Base-by-base conservation (phyloP, 1,139 yeast genomes). In the Yamadazyma jaroonii region DNA sequence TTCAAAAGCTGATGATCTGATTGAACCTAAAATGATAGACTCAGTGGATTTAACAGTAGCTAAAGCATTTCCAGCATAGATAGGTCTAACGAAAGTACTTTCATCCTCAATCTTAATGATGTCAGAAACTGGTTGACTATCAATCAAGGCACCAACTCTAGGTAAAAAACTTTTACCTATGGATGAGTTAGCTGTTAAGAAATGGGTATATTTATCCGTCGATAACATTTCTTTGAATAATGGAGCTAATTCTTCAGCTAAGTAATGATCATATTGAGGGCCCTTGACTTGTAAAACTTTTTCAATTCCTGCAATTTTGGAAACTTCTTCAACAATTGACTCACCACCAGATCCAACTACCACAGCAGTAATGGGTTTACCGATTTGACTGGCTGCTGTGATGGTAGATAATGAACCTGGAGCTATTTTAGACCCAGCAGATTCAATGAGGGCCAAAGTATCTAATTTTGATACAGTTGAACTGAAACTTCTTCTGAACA, bases 11-110 rank as follows among this genome's bases (percentile, higher is more conserved):
- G 97, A 85, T 2, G 90, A 74, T 67, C 98, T 79, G 10, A 87
- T 80, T 10, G 95, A 84, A 15, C 85, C 67, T 44, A 92, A 65
- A 39, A 86, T 74, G 46, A 78, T 66, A 8, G 72, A 58, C 53
- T 90, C 97, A 23, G 62, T 69, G 26, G 88, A 71, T 60, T 82
- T 78, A 41, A 92, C 88, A 5, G 96, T 89, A 29, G 88, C 79
- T 46, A 88, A 69, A 2, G 95, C 96, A 61, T 92, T 92, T 35
- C 98, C 98, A 25, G 98, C 98, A 57, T 88, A 92, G 35, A 92
- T 88, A 35, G 97, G 97, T 58, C 97, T 82, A 26, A 82, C 81
- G 62, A 92, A 92, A 6, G 95, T 86, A 44, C 75, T 75, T 21
- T 77, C 72, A 37, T 79, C 70, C 46, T 75, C 76, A 31, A 92